Conservation (phyloP, 441 rosid genomes). For the Macaranga tanarius region DNA sequence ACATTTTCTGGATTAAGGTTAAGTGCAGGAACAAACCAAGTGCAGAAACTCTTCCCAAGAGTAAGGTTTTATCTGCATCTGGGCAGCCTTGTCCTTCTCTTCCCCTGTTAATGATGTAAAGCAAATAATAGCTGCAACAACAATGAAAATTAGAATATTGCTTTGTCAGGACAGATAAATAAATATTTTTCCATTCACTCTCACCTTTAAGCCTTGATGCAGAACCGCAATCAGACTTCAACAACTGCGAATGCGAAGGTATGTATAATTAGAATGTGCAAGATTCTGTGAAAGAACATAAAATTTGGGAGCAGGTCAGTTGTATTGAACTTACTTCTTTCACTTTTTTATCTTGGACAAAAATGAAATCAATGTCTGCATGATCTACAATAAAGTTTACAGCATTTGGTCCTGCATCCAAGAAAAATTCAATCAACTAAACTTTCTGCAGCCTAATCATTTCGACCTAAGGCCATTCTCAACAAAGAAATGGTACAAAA, state of each 20-base stretch:
- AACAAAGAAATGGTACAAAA: background rate
- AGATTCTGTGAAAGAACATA: conserved; percentile 7
- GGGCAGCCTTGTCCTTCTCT: conserved; percentile 48
- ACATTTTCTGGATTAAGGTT: background rate
- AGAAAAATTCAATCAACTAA: conserved; percentile 14
- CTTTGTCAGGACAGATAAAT: conserved; percentile 16
- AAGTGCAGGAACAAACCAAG: conserved; percentile 47
- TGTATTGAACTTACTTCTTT: conserved; percentile 50
- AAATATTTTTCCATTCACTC: conserved; percentile 13
- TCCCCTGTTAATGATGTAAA: conserved; percentile 61
- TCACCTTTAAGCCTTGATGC: conserved; percentile 61
- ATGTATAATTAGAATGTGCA: conserved; percentile 11
- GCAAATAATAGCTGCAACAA: conserved; percentile 71
- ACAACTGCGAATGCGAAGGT: conserved; percentile 47
- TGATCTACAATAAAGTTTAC: conserved; percentile 80
- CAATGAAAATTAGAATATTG: conserved; percentile 23
- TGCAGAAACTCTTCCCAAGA: conserved; percentile 77
- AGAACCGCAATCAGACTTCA: conserved; percentile 52
- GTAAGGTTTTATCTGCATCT: conserved; percentile 49
- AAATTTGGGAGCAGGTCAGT: background rate
- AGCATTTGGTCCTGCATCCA: conserved; percentile 74
- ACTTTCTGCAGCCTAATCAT: background rate
- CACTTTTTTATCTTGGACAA: conserved; percentile 75
- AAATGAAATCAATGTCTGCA: conserved; percentile 77
- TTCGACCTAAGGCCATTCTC: background rate